A percentile compares a stretch with the other conserved stretches of the same genome.
Conservation (phyloP, 2,329 filamentous ascomycete genomes). For the Catunica adiposa region DNA sequence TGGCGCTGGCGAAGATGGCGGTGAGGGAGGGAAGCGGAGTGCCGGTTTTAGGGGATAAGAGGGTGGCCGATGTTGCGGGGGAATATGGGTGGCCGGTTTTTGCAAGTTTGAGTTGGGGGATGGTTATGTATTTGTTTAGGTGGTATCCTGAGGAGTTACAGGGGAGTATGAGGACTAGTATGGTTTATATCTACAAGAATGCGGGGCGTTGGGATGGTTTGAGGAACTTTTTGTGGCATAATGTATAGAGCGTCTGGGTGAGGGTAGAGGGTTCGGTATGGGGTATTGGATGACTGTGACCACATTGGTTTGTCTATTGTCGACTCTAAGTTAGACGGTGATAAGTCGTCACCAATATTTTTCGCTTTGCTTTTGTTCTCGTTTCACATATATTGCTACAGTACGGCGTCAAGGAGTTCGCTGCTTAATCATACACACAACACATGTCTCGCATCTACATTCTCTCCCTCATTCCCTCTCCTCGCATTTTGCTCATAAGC, state of each 20-base stretch:
- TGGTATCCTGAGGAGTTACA: slow-evolving; percentile 86
- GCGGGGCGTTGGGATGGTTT: slow-evolving; percentile 80
- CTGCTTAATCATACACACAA: neutral
- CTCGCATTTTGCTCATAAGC: neutral
- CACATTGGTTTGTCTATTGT: too few relatives aligned
- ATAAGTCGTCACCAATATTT: neutral
- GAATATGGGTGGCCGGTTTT: slow-evolving; percentile 83
- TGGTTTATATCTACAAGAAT: slow-evolving; percentile 92
- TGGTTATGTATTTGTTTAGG: slow-evolving; percentile 89
- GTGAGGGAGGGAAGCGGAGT: slow-evolving; percentile 44
- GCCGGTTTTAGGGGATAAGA: slow-evolving; percentile 28
- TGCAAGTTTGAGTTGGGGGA: slow-evolving; percentile 76
- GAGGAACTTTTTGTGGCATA: slow-evolving; percentile 72
- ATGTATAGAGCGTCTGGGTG: slow-evolving; percentile 36
- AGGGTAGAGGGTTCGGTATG: neutral
- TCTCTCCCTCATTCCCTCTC: neutral
- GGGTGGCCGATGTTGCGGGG: slow-evolving; percentile 30
- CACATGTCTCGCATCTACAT: neutral
- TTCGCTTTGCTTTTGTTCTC: neutral
- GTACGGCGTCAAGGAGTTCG: too few relatives aligned
- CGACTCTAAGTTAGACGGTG: neutral
- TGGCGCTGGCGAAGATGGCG: slow-evolving; percentile 69
- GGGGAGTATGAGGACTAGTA: slow-evolving; percentile 79
- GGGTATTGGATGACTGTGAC: neutral
- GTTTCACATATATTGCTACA: too few relatives aligned